phyloP scores from a whole-genome alignment of 352 stramenopile genomes.

The Aphanomyces astaci region DNA sequence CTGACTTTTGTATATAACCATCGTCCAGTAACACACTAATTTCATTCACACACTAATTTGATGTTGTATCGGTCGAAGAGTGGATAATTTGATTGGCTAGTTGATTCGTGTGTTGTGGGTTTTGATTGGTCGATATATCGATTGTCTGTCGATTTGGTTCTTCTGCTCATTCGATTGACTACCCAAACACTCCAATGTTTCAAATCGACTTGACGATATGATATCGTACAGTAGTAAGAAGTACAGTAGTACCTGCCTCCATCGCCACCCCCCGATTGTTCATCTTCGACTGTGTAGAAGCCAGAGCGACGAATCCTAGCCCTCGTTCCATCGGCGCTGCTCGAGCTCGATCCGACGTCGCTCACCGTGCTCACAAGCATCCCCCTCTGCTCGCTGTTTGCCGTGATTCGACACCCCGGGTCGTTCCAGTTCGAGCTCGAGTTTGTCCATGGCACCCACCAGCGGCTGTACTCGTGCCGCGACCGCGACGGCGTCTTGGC shows the following conservation, averaged over 20 bases:
- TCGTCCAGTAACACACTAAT: too few relatives aligned
- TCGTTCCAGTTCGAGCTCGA: constrained; percentile 65
- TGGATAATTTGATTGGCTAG: too few relatives aligned
- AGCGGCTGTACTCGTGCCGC: constrained; percentile 44
- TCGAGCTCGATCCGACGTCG: constrained; percentile 47
- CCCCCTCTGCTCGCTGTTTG: constrained; percentile 60
- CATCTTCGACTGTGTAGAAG: constrained; percentile 48
- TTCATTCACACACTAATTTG: too few relatives aligned
- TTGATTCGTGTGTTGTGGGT: too few relatives aligned
- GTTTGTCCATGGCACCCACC: constrained; percentile 47
- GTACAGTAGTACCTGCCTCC: not conserved
- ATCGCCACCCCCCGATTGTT: constrained; percentile 24
- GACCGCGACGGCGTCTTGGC: constrained; percentile 70
- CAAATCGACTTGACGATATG: too few relatives aligned
- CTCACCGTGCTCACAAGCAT: constrained; percentile 49
- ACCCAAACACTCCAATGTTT: too few relatives aligned
- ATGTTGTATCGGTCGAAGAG: too few relatives aligned
- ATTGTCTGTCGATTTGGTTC: too few relatives aligned
- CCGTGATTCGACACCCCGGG: constrained; percentile 46
- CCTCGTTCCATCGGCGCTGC: constrained; percentile 55
- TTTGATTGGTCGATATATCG: too few relatives aligned
- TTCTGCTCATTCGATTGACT: too few relatives aligned
- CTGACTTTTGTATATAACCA: too few relatives aligned
- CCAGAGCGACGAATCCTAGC: constrained; percentile 48
- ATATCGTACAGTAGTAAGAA: too few relatives aligned